Evolutionary conservation across 176 grass and related monocot genomes (phyloP), one percentile per base, ranked within the genome.

Genomic region (Stipa capillata): DNA sequence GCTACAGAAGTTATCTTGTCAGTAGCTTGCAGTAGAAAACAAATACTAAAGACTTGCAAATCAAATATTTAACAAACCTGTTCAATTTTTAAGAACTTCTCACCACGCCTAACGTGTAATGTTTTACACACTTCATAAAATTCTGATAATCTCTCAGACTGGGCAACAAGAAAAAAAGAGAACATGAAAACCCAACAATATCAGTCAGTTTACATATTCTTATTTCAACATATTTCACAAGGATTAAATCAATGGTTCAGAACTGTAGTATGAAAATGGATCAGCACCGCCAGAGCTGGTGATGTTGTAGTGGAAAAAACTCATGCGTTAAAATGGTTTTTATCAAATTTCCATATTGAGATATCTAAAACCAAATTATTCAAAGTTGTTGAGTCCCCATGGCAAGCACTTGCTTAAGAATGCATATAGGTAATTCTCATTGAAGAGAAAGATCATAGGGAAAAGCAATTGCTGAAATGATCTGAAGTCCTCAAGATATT

Each of bases 41-140:
- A 65, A 63, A 44, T 59, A 39, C 1, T 20, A 65, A 65, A 62
- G 12, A 83, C 4, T 39, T 75, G 34, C 42, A 60, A 42, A 70
- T 77, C 18, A 40, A 28, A 39, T 5, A 62, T 79, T 32, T 69
- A 59, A 16, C 53, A 16, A 75, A 97, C 97, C 97, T 99, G 97
- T 55, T 99, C 92, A 41, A 99, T 99, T 88, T 96, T 96, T 60
- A 96, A 85, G 64, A 89, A 99, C 63, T 89, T 96, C 56, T 96
- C 92, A 83, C 92, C 90, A 71, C 97, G 88, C 16, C 88, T 84
- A 72, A 95, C 75, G 56, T 99, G 92, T 77, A 93, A 90, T 62
- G 83, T 91, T 91, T 99, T 99, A 57, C 97, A 99, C 25, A 99
- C 97, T 90, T 99, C 97, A 57, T 91, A 96, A 78, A 99, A 99